Evolutionary conservation across 2,329 filamentous ascomycete genomes (phyloP).

Genomic region (Colletotrichum sp.): DNA sequence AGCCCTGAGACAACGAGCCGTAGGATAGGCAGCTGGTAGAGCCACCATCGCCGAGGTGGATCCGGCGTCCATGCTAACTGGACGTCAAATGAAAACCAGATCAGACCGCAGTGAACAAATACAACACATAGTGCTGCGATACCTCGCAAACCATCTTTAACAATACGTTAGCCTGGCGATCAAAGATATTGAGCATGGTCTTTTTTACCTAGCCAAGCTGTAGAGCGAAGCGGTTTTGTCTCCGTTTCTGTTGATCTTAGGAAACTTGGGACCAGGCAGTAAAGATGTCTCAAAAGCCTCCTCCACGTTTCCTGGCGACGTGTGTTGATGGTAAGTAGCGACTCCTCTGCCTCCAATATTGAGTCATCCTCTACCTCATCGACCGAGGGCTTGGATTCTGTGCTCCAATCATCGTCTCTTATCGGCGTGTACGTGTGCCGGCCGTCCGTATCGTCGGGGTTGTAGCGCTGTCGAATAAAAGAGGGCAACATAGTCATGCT

Average conservation of each 20-base stretch:
- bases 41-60: not conserved
- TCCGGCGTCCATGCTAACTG: not conserved
- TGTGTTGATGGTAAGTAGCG: not conserved
- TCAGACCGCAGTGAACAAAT: not conserved
- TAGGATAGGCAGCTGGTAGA: slow-evolving; percentile 27
- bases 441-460: not conserved
- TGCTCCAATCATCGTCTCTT: not conserved
- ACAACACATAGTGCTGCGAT: slow-evolving; percentile 1
- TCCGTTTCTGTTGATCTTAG: not conserved
- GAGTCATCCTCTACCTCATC: not conserved
- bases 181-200: not conserved
- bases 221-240: not conserved
- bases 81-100: not conserved
- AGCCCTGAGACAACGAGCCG: slow-evolving; percentile 31
- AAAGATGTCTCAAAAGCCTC: not conserved
- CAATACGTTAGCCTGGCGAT: not conserved
- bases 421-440: not conserved
- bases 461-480: not conserved
- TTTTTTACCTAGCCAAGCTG: not conserved
- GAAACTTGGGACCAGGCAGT: not conserved
- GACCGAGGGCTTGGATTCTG: not conserved
- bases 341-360: not conserved
- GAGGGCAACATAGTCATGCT: not conserved
- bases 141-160: not conserved
- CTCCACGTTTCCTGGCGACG: not conserved